These are phyloP conservation scores for Suillus plorans DNA, from an alignment of 768 basidiomycete genomes.

Conservation along the genomic window DNA sequence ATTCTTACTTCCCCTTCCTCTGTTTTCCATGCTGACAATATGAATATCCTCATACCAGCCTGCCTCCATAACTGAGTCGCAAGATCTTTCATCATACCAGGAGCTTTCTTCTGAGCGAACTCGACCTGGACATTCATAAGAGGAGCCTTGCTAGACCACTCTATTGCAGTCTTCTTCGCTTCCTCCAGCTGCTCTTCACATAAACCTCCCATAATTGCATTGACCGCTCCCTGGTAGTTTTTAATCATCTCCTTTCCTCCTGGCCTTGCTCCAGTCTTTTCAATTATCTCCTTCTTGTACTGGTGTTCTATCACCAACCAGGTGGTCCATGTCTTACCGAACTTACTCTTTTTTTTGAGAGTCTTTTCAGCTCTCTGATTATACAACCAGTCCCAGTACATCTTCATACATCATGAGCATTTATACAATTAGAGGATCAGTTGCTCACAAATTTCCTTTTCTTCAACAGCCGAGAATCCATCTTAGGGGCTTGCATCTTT, in stretches of 20 bases:
- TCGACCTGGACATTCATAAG: background rate
- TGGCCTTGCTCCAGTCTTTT: background rate
- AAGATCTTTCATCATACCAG: background rate
- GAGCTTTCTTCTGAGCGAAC: background rate
- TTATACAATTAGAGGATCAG: background rate
- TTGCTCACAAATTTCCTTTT: background rate
- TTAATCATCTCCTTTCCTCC: background rate
- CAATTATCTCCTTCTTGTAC: too few relatives aligned
- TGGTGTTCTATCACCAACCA: too few relatives aligned
- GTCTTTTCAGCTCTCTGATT: background rate
- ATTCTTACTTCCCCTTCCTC: background rate
- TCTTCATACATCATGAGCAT: background rate
- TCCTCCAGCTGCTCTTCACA: too few relatives aligned
- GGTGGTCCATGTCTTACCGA: background rate
- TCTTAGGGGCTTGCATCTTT: background rate
- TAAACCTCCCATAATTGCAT: background rate
- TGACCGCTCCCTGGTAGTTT: background rate
- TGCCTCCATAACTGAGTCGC: background rate
- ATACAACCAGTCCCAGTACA: background rate
- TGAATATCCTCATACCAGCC: background rate
- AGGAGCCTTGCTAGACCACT: conserved; percentile 1
- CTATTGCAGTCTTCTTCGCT: background rate
- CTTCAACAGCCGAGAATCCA: background rate
- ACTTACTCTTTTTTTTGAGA: background rate
- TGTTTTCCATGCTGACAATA: background rate